Evolutionary conservation across 768 basidiomycete genomes (phyloP), one percentile per base, ranked within the genome.

Genomic region (Auricularia cornea): DNA sequence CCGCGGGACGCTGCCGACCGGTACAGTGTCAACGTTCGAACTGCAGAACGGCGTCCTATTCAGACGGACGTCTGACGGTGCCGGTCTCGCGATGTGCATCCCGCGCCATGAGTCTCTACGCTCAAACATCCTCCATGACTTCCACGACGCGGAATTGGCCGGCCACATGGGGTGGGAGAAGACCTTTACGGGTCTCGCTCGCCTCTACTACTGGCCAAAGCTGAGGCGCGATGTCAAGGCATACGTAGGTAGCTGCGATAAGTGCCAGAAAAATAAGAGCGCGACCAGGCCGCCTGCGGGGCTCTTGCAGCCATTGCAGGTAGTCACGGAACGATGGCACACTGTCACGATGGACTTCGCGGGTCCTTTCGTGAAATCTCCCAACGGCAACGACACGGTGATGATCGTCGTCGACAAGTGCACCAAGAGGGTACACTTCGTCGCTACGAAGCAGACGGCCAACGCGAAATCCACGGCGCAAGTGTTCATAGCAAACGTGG

Each of bases 191-290:
- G 29, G 65, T 1, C 33, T 71, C 23, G 20, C 33, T 6, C 60
- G 64, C n/a, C 31, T 69, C 3, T 74, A 57, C 62, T 69, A 64
- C 62, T 76, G 70, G 72, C 70, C 70, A 5, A 23, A 20, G 3
- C 63, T 71, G 60, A 12, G 41, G 4, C n/a, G 41, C 23, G 68
- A 70, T 62, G 63, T 77, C 31, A 26, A 62, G 2, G 60, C 66
- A n/a, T 77, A 74, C 60, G 66, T 77, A 4, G 8, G 48, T 0
- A 62, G 66, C 5, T 78, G 77, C 62, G 65, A 72, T 0, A 65
- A 23, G 3, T 72, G 70, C 38, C 66, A 68, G 26, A 41, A 60
- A 12, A 33, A 23, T 18, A 71, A 70, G 26, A 23, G n/a, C 2
- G 35, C 38, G 23, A 60, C 14, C 0, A 63, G 65, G 30, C 26